phyloP scores from a whole-genome alignment of 345 rosid species.

The Syzygium jambos region DNA sequence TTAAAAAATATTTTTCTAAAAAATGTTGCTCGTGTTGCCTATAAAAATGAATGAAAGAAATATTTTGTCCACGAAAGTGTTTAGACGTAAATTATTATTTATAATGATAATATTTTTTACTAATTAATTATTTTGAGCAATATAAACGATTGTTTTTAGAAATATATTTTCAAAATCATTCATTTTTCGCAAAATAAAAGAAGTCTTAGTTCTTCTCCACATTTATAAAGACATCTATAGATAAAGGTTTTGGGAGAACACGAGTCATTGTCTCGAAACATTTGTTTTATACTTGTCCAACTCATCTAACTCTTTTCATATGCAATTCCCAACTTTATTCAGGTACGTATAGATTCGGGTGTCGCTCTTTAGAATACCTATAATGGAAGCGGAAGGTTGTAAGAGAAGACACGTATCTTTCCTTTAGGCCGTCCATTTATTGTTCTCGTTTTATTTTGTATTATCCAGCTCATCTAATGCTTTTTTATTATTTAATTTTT shows the following conservation, averaged over 20 bases:
- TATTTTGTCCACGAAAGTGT: rapidly evolving
- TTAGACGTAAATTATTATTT: neutral
- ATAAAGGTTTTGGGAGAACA: neutral
- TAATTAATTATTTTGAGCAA: neutral
- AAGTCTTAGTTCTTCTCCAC: neutral
- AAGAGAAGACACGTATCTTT: neutral
- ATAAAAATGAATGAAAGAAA: neutral
- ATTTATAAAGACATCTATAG: neutral
- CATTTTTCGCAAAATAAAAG: neutral
- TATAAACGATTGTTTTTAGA: rapidly evolving
- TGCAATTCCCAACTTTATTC: neutral
- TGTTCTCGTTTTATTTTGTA: neutral
- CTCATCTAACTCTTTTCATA: neutral
- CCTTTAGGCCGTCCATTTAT: neutral
- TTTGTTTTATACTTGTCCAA: neutral
- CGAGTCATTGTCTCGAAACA: neutral
- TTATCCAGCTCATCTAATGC: neutral
- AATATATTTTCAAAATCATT: neutral
- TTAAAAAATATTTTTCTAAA: neutral
- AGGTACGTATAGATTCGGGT: neutral
- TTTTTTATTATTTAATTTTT: neutral
- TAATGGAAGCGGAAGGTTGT: neutral
- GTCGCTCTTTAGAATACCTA: neutral
- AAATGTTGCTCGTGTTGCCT: rapidly evolving
- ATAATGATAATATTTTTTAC: neutral